phyloP scores from a whole-genome alignment of 257 asterid genomes.

The Echites panduratus region DNA sequence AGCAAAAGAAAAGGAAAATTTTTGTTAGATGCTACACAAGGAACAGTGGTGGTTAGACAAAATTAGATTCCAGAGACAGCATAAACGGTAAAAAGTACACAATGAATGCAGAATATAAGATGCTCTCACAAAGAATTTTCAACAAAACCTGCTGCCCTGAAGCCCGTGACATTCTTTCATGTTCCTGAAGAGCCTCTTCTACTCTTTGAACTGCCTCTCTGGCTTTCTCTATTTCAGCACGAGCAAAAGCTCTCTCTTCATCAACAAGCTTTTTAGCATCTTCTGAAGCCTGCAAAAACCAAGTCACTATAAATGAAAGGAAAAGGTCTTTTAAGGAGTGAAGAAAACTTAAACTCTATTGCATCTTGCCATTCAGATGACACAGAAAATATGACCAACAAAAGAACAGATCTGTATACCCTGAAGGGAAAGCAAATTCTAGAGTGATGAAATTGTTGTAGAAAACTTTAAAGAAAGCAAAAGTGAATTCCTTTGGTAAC shows the following conservation, averaged over 20 bases:
- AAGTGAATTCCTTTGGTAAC: neutral
- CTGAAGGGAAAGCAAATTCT: neutral
- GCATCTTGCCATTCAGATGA: neutral
- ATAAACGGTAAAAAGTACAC: neutral
- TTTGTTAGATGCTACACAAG: too few relatives aligned
- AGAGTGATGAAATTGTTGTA: neutral
- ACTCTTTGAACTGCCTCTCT: slow-evolving; percentile 97
- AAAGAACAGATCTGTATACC: neutral
- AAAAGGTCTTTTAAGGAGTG: neutral
- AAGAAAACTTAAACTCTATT: neutral
- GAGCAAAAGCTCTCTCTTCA: slow-evolving; percentile 86
- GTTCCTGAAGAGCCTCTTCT: slow-evolving; percentile 95
- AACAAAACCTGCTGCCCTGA: slow-evolving; percentile 75
- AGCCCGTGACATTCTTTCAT: slow-evolving; percentile 73
- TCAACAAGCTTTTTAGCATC: slow-evolving; percentile 92
- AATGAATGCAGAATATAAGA: neutral
- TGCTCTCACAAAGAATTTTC: slow-evolving; percentile 3
- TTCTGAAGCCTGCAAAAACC: slow-evolving; percentile 71
- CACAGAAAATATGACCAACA: neutral
- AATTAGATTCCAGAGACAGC: neutral
- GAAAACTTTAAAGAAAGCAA: neutral
- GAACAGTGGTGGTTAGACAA: neutral
- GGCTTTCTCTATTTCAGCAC: slow-evolving; percentile 90
- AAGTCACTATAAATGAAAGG: neutral
- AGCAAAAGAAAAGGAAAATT: neutral